Conservation (phyloP, 345 rosid species). For the Ceriops decandra region DNA sequence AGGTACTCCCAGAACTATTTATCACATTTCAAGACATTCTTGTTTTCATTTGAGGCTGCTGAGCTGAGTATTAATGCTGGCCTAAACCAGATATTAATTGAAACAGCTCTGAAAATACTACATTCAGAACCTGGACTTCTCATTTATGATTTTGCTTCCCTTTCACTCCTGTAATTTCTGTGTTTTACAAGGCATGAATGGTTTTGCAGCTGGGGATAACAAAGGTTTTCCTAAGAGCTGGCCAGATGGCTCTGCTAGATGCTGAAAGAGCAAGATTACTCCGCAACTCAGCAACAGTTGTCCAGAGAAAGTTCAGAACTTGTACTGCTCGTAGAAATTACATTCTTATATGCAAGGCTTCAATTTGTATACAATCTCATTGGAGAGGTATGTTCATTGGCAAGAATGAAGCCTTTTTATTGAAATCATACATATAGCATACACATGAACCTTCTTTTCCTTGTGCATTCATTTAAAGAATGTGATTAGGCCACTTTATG, state of each 20-base stretch:
- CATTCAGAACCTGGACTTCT: slow-evolving; percentile 2
- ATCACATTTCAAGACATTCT: background rate
- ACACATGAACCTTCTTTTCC: background rate
- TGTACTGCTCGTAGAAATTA: slow-evolving; percentile 44
- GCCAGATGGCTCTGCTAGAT: slow-evolving; percentile 81
- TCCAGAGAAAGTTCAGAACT: slow-evolving; percentile 54
- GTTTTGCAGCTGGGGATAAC: slow-evolving; percentile 69
- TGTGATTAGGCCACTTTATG: background rate
- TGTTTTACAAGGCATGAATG: slow-evolving; percentile 5
- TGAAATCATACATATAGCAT: background rate
- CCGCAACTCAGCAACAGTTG: slow-evolving; percentile 54
- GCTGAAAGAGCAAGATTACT: slow-evolving; percentile 49
- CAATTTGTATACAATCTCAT: slow-evolving; percentile 59
- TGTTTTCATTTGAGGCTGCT: background rate
- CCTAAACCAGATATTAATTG: background rate
- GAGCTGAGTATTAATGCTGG: background rate
- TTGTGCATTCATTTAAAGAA: background rate
- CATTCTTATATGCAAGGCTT: slow-evolving; percentile 39
- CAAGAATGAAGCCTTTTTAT: slow-evolving; percentile 9
- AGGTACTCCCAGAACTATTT: slow-evolving; percentile 40
- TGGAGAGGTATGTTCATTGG: slow-evolving; percentile 69
- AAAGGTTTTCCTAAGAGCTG: slow-evolving; percentile 72
- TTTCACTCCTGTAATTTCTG: background rate
- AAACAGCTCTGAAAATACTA: too few species aligned
- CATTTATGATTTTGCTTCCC: background rate